Conservation (phyloP, 2,329 filamentous ascomycete species). For the Penicillium sp. region DNA sequence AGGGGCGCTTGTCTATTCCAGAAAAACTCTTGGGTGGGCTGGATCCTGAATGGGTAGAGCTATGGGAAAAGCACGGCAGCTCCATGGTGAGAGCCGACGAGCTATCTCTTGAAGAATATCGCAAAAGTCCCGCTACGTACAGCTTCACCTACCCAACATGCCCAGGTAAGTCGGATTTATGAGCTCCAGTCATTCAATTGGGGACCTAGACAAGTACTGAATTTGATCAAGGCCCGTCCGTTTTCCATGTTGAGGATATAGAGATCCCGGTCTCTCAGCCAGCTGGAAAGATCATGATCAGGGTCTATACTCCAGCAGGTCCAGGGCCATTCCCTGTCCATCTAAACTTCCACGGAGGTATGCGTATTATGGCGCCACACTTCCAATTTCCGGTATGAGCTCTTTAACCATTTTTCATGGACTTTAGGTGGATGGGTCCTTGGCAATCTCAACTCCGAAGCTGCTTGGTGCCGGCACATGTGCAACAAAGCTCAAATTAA, state of each 20-base stretch:
- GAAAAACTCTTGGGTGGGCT: constrained; percentile 16
- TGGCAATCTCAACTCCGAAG: constrained; percentile 19
- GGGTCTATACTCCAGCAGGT: constrained; percentile 23
- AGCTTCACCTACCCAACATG: constrained; percentile 27
- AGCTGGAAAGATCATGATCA: constrained; percentile 17
- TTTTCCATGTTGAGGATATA: constrained; percentile 12
- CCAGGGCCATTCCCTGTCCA: constrained; percentile 12
- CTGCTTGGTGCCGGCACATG: constrained; percentile 24
- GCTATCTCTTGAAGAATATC: constrained; percentile 23
- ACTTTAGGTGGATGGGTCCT: constrained; percentile 21
- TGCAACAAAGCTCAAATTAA: constrained; percentile 12
- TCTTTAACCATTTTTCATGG: neutral
- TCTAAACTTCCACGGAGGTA: constrained; percentile 20
- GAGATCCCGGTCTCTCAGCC: constrained; percentile 22
- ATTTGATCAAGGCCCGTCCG: constrained; percentile 10
- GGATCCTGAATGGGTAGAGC: constrained; percentile 23
- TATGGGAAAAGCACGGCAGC: constrained; percentile 25
- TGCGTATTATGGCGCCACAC: no score
- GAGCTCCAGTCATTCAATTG: neutral
- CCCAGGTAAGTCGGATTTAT: constrained; percentile 8
- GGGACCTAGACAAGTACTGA: neutral
- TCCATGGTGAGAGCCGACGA: constrained; percentile 23
- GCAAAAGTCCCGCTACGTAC: constrained; percentile 20
- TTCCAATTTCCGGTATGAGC: neutral
- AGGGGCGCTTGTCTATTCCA: constrained; percentile 7